A percentile compares a stretch with the other conserved stretches of the same genome.
Evolutionary conservation across 1,284 basidiomycete genomes (phyloP).

Genomic region (Rhodotorula glutinis): DNA sequence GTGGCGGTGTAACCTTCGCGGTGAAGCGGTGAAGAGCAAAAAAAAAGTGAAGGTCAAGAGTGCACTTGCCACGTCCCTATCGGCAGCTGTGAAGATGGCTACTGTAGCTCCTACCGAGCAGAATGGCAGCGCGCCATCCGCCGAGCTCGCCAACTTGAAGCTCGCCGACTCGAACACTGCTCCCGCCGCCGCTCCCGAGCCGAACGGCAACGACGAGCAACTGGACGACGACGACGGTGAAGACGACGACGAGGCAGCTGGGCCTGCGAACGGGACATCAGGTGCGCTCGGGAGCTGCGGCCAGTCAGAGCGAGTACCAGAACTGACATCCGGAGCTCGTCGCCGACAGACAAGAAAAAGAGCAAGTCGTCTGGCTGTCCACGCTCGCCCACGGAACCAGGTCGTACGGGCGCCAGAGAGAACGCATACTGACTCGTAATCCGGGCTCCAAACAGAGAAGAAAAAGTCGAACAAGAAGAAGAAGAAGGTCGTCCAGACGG

Average conservation of each 20-base stretch:
- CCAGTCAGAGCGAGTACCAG: neutral
- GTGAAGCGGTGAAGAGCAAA: too few species aligned
- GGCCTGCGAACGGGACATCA: neutral
- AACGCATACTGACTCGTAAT: neutral
- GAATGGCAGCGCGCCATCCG: neutral
- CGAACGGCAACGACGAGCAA: conserved; percentile 11
- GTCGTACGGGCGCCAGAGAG: too few species aligned
- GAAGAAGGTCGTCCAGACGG: conserved; percentile 63
- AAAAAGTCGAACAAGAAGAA: conserved; percentile 71
- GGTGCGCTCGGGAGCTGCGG: conserved; percentile 5
- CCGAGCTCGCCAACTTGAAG: conserved; percentile 2
- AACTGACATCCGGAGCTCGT: neutral
- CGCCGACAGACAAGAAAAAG: conserved; percentile 39
- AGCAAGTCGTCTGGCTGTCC: too few species aligned
- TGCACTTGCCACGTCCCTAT: too few species aligned
- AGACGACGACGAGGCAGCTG: conserved; percentile 10
- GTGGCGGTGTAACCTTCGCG: too few species aligned
- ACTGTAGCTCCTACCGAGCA: neutral
- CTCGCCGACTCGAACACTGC: neutral
- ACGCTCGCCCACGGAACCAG: too few species aligned
- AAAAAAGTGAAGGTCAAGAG: too few species aligned
- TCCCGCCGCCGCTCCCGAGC: neutral
- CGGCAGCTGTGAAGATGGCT: neutral
- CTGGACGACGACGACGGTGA: conserved; percentile 13
- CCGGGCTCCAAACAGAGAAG: conserved; percentile 29